These are phyloP conservation scores for Neurospora intermedia DNA, from an alignment of 495 filamentous ascomycete genomes.

Conservation along the genomic window DNA sequence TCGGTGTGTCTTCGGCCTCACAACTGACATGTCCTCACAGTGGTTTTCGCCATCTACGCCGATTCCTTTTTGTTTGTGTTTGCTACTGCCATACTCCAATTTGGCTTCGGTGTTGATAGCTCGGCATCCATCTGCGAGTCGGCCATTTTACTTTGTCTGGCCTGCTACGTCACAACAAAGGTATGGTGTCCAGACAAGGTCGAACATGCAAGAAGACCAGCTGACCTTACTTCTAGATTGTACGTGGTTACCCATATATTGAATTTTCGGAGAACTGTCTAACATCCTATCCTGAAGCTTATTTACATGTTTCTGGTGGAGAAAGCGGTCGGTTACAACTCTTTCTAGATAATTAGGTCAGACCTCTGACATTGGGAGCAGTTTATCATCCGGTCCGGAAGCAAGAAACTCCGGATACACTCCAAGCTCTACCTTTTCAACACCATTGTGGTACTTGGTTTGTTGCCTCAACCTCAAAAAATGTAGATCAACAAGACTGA, in stretches of 20 bases:
- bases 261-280: neutral
- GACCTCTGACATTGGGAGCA: conserved; percentile 10
- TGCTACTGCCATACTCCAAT: conserved; percentile 37
- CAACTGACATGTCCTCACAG: conserved; percentile 12
- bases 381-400: conserved; percentile 37
- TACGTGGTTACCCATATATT: conserved; percentile 8
- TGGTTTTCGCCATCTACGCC: conserved; percentile 40
- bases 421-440: conserved; percentile 43
- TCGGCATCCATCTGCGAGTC: conserved; percentile 32
- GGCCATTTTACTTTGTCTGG: conserved; percentile 38
- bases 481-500: conserved; percentile 3
- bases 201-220: neutral
- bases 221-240: conserved; percentile 23
- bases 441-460: conserved; percentile 41
- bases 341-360: neutral
- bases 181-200: conserved; percentile 11
- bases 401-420: conserved; percentile 30
- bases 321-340: conserved; percentile 32
- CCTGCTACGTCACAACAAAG: conserved; percentile 45
- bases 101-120: conserved; percentile 36
- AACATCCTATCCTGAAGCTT: conserved; percentile 22
- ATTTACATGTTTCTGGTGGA: conserved; percentile 45
- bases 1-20: neutral
- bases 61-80: conserved; percentile 42
- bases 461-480: neutral